Conservation (phyloP, 2,329 filamentous ascomycete species). For the Colletotrichum shisoi region DNA sequence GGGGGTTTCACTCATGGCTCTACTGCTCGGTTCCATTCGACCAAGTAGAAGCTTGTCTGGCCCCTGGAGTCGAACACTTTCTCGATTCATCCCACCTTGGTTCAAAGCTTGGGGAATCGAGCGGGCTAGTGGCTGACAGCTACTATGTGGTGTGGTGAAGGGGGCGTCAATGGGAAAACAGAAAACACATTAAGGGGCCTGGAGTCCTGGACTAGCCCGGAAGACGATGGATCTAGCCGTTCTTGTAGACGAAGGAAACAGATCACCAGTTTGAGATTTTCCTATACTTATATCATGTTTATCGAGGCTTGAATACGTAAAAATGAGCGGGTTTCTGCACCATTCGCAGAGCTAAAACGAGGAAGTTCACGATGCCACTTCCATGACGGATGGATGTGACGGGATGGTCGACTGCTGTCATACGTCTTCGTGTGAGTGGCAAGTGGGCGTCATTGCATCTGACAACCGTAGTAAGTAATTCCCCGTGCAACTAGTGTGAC, state of each 20-base stretch:
- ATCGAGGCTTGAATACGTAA: too few species aligned
- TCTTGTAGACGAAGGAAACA: too few species aligned
- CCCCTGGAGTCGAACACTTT: neutral
- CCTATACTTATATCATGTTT: too few species aligned
- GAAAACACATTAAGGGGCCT: constrained; percentile 13
- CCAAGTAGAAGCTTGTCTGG: neutral
- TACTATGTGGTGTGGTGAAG: constrained; percentile 7
- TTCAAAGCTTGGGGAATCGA: constrained; percentile 2
- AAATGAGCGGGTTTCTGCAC: too few species aligned
- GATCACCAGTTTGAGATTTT: too few species aligned
- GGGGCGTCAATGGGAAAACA: constrained; percentile 18
- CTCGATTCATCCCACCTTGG: neutral
- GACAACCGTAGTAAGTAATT: neutral
- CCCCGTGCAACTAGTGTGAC: neutral
- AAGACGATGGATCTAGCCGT: neutral
- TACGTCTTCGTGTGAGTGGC: too few species aligned
- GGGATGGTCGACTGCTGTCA: too few species aligned
- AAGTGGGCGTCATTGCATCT: neutral
- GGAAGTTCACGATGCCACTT: too few species aligned
- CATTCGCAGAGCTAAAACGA: too few species aligned
- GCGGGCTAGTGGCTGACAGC: constrained; percentile 11
- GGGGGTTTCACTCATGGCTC: neutral
- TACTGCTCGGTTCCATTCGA: neutral
- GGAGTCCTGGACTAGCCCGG: neutral
- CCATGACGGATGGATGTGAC: too few species aligned